Evolutionary conservation across 192 early-diverging fungal genomes (phyloP).

Genomic region (Mortierella claussenii): DNA sequence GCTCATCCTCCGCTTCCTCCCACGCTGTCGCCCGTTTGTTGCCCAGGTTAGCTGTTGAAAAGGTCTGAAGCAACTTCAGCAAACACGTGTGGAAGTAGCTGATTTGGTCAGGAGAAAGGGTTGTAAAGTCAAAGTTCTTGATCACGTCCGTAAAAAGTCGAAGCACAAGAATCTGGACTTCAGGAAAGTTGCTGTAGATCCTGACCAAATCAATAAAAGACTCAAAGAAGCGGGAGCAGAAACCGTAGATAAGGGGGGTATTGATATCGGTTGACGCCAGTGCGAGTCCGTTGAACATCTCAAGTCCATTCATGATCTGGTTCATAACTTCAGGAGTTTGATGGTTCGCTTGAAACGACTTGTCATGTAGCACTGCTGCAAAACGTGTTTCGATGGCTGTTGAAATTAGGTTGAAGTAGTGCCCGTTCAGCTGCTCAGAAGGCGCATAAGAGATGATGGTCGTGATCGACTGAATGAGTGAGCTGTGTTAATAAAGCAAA

Average conservation of each 20-base stretch:
- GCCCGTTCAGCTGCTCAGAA: slow-evolving; percentile 55
- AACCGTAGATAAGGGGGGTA: slow-evolving; percentile 65
- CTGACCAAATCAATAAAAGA: slow-evolving; percentile 72
- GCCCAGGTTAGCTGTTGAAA: slow-evolving; percentile 67
- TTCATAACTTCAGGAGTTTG: slow-evolving; percentile 64
- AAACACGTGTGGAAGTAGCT: slow-evolving; percentile 59
- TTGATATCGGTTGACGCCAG: slow-evolving; percentile 71
- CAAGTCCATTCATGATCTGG: slow-evolving; percentile 72
- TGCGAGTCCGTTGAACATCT: slow-evolving; percentile 85
- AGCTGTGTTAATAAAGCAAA: slow-evolving; percentile 47
- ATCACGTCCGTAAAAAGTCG: slow-evolving; percentile 66
- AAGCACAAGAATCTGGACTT: slow-evolving; percentile 74
- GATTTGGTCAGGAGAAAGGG: slow-evolving; percentile 56
- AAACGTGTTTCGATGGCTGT: slow-evolving; percentile 70
- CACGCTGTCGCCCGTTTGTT: slow-evolving; percentile 47
- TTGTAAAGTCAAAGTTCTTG: slow-evolving; percentile 58
- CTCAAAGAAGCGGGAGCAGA: slow-evolving; percentile 66
- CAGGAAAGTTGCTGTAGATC: slow-evolving; percentile 69
- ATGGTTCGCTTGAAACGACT: slow-evolving; percentile 66
- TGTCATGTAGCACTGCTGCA: slow-evolving; percentile 62
- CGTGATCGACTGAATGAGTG: slow-evolving; percentile 71
- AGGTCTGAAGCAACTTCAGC: slow-evolving; percentile 64
- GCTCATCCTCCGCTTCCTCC: slow-evolving; percentile 71
- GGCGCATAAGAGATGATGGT: slow-evolving; percentile 67
- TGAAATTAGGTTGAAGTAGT: slow-evolving; percentile 70